phyloP scores from a whole-genome alignment of 768 basidiomycete species.

The Amanita jacksonii region DNA sequence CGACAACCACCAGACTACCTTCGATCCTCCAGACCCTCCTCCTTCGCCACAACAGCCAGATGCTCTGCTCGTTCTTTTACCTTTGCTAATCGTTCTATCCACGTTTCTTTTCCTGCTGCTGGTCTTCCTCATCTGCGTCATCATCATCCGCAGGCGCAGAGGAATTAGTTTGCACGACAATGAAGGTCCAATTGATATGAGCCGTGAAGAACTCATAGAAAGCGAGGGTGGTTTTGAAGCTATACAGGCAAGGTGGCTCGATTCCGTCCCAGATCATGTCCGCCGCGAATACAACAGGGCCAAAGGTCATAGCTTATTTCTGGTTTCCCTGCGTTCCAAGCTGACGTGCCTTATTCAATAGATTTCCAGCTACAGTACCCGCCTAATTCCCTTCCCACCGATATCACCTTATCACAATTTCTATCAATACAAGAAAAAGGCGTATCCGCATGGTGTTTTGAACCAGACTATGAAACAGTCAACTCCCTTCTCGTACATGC shows the following conservation, averaged over 20 bases:
- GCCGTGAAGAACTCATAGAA: conserved; percentile 80
- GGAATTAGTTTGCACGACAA: conserved; percentile 75
- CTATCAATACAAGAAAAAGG: conserved; percentile 99
- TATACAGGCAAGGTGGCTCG: conserved; percentile 90
- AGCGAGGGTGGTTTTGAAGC: conserved; percentile 92
- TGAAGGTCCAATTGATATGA: conserved; percentile 92
- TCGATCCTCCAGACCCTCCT: conserved; percentile 19
- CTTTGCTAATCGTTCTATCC: conserved; percentile 87
- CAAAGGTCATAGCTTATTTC: conserved; percentile 51
- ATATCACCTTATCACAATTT: conserved; percentile 97
- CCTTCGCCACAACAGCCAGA: conserved; percentile 33
- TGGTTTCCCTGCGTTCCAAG: conserved; percentile 8
- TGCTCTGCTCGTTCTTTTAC: conserved; percentile 80
- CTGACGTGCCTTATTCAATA: conserved; percentile 19
- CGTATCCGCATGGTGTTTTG: conserved; percentile 98
- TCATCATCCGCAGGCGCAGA: conserved; percentile 70
- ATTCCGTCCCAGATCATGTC: conserved; percentile 58
- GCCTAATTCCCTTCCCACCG: conserved; percentile 93
- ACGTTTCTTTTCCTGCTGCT: conserved; percentile 90
- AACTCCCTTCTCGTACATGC: conserved; percentile 89
- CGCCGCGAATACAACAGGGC: conserved; percentile 71
- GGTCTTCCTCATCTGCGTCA: conserved; percentile 82
- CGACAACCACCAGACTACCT: conserved; percentile 1
- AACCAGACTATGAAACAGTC: conserved; percentile 95
- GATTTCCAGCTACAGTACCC: conserved; percentile 83